Base-by-base conservation (phyloP, 2,329 filamentous ascomycete species). In the Apiospora koreana region DNA sequence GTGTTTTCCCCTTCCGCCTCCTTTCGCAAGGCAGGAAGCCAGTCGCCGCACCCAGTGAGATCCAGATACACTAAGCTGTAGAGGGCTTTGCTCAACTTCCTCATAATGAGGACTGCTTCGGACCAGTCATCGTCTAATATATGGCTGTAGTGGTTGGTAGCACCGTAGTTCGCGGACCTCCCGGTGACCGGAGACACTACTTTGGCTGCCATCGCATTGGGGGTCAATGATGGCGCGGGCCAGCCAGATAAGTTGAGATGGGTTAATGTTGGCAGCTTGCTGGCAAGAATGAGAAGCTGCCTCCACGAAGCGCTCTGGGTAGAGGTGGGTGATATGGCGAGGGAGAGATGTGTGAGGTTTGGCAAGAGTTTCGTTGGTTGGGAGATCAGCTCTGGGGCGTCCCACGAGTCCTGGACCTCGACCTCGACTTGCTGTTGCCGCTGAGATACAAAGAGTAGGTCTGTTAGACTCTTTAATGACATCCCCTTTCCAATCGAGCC, bases 181-280 rank as follows among this genome's bases (percentile, higher is more conserved):
- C 83, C 86, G 0, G 78, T 78, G 42, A 83, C 79, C 5, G 81
- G 80, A 5, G 85, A 83, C 1, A 82, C 78, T 2, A 90, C 78
- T 1, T 85, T 84, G 0, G 86, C 79, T 35, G 81, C 81, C 70
- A 82, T 84, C 8, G 88, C 84, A 73, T 87, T 86, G 10, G 87
- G 86, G 1, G 87, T 88, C n/a, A 89, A 79, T 21, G 84, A 84
- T 1, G 89, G 89, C 67, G 85, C 84, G 1, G 89, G 89, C 89
- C 89, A 91, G 76, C 86, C 87, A 21, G 88, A 88, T 8, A 91
- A 82, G 73, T 86, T 89, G 50, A 91, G 81, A 74, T 91, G 88
- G 1, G 89, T 91, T 48, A 91, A 79, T 18, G 82, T 84, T 0
- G 83, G 83, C 8, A 89, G 77, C 73, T 86, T 88, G 14, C 81